Conservation (phyloP, 2,329 filamentous ascomycete species). For the Colletotrichum tabaci region DNA sequence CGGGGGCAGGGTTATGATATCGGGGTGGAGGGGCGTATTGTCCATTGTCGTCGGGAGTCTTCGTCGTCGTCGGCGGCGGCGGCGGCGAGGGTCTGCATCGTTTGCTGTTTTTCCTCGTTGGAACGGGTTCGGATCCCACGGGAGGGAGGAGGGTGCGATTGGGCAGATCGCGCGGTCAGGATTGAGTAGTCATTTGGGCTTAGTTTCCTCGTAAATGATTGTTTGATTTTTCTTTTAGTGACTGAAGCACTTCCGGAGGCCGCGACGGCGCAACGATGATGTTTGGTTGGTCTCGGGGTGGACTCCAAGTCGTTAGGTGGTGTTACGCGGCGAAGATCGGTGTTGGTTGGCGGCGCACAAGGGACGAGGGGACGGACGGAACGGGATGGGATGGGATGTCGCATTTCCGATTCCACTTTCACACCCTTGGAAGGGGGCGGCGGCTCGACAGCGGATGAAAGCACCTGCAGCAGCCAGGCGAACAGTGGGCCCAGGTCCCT, state of each 20-base stretch:
- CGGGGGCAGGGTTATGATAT: constrained; percentile 21
- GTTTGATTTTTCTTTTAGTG: background rate
- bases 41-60: constrained; percentile 31
- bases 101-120: background rate
- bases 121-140: background rate
- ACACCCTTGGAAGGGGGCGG: no score
- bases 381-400: background rate
- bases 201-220: background rate
- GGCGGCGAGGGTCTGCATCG: constrained; percentile 19
- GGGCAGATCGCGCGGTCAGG: constrained; percentile 9
- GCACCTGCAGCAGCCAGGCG: background rate
- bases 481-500: constrained; percentile 1
- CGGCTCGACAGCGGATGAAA: background rate
- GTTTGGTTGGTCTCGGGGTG: background rate
- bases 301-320: background rate
- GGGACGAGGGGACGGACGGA: background rate
- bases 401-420: background rate
- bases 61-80: background rate
- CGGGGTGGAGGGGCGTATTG: constrained; percentile 39
- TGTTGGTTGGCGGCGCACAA: background rate
- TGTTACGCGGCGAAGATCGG: background rate
- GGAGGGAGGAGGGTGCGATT: background rate
- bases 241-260: background rate
- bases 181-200: constrained; percentile 8
- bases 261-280: background rate